These are phyloP conservation scores for Rhizopogon sp. DNA, from an alignment of 768 basidiomycete species.

Conservation along the genomic window DNA sequence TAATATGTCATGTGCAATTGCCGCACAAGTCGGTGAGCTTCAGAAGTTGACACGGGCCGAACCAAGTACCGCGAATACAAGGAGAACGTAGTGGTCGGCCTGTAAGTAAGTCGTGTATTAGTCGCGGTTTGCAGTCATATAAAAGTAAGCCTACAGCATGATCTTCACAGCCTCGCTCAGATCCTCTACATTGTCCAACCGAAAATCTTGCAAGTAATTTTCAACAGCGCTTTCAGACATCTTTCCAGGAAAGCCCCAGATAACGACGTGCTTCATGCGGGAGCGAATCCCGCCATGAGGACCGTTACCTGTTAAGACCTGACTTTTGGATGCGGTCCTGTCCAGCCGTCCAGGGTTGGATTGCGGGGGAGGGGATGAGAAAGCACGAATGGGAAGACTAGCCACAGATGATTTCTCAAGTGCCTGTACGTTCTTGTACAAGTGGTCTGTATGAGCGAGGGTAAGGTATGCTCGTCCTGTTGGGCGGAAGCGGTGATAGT, in stretches of 20 bases:
- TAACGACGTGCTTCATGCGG: slow-evolving; percentile 48
- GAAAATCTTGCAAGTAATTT: slow-evolving; percentile 37
- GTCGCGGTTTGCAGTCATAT: slow-evolving; percentile 3
- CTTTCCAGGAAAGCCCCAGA: slow-evolving; percentile 59
- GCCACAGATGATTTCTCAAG: slow-evolving; percentile 43
- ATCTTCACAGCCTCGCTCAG: slow-evolving; percentile 45
- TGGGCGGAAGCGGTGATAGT: slow-evolving; percentile 58
- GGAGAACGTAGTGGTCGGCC: slow-evolving; percentile 35
- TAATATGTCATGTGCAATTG: slow-evolving; percentile 54
- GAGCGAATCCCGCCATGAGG: slow-evolving; percentile 47
- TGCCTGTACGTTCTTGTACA: slow-evolving; percentile 34
- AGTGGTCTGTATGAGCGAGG: slow-evolving; percentile 41
- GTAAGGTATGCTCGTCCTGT: slow-evolving; percentile 56
- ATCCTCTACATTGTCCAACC: slow-evolving; percentile 37
- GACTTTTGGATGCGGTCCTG: slow-evolving; percentile 18
- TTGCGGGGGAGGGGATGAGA: slow-evolving; percentile 21
- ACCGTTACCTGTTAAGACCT: slow-evolving; percentile 27
- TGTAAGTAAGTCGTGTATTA: slow-evolving; percentile 10
- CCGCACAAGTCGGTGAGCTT: slow-evolving; percentile 68
- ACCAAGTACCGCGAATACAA: slow-evolving; percentile 51
- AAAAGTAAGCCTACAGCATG: slow-evolving; percentile 29
- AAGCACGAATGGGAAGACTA: slow-evolving; percentile 36
- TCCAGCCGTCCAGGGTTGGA: slow-evolving; percentile 20
- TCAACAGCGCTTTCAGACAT: slow-evolving; percentile 30
- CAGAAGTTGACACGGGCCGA: slow-evolving; percentile 49